phyloP scores from a whole-genome alignment of 176 grass and related monocot species.

The Phoenix roebelenii region DNA sequence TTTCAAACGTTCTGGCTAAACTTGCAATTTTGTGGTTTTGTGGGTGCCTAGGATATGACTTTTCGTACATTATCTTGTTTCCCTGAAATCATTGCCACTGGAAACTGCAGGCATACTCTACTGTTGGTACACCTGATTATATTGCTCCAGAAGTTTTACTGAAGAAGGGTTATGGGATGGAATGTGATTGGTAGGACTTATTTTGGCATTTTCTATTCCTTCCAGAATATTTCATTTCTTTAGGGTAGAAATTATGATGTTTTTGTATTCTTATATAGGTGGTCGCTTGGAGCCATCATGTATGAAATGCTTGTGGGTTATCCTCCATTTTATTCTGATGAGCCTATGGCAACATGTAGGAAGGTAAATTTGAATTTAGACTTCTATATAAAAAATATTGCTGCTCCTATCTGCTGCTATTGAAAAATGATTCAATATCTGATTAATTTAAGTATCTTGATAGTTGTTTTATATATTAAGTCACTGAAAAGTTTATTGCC shows the following conservation, averaged over 20 bases:
- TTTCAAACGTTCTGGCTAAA: too few relatives aligned
- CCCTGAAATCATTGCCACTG: not conserved
- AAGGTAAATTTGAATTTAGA: conserved; percentile 11
- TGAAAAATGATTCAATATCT: not conserved
- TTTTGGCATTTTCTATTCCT: not conserved
- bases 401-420: not conserved
- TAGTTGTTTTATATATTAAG: not conserved
- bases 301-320: conserved; percentile 30
- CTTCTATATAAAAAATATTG: not conserved
- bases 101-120: conserved; percentile 25
- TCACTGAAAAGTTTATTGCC: too few relatives aligned
- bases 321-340: conserved; percentile 29
- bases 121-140: conserved; percentile 17
- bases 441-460: not conserved
- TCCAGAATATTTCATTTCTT: not conserved
- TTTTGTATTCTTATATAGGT: conserved; percentile 7
- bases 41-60: too few relatives aligned
- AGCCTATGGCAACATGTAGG: conserved; percentile 22
- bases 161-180: conserved; percentile 21
- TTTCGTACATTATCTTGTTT: not conserved
- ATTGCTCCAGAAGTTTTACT: conserved; percentile 17
- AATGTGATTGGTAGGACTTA: conserved; percentile 19
- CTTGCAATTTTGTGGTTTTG: too few relatives aligned
- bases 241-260: not conserved
- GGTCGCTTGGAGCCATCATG: conserved; percentile 23